Conservation (phyloP, 441 rosid genomes). For the Metrosideros polymorpha region DNA sequence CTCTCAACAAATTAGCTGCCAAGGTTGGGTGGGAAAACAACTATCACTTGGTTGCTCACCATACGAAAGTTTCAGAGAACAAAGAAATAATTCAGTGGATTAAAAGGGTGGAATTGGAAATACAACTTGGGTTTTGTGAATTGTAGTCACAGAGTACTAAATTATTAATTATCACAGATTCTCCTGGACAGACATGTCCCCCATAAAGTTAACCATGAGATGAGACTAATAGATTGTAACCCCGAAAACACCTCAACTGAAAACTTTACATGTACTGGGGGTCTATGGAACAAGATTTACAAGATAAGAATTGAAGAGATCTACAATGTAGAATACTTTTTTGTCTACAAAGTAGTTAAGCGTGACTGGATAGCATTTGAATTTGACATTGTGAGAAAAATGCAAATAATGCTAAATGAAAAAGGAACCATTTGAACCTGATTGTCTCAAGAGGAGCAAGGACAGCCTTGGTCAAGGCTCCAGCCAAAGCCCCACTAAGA, state of each 20-base stretch:
- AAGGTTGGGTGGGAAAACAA: neutral
- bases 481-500: conserved; percentile 93
- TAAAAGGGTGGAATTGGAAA: neutral
- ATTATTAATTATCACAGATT: neutral
- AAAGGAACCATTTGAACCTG: conserved; percentile 35
- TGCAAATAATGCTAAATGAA: neutral
- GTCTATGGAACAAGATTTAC: neutral
- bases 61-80: neutral
- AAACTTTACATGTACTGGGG: neutral
- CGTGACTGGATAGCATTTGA: neutral
- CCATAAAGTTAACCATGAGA: neutral
- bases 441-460: conserved; percentile 98
- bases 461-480: conserved; percentile 94
- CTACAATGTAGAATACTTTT: neutral
- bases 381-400: neutral
- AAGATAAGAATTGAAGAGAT: neutral
- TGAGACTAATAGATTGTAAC: neutral
- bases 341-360: neutral
- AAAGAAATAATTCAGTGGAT: neutral
- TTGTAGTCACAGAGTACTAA: neutral
- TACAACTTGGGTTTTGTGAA: neutral
- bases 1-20: neutral
- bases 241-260: neutral
- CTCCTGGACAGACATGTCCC: neutral
- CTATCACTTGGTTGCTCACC: neutral